Conservation (phyloP, 306 rosid genomes). For the Astragalus membranaceus region DNA sequence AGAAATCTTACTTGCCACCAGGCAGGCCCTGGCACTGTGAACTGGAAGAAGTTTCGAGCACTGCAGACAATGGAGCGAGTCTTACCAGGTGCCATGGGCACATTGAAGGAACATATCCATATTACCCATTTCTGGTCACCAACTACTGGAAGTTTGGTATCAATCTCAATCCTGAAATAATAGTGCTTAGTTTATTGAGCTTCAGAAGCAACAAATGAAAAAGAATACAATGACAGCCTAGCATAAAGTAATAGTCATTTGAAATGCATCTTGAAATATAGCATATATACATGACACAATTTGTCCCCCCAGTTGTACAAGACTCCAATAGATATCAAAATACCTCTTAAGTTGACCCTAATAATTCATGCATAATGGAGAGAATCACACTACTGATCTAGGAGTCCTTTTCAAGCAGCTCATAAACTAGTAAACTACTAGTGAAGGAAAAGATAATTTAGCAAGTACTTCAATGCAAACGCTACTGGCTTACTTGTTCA, state of each 20-base stretch:
- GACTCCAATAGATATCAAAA: neutral
- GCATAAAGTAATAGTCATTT: neutral
- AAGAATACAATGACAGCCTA: neutral
- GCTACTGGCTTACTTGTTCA: constrained; percentile 61
- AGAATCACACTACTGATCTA: too few relatives aligned
- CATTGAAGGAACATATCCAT: constrained; percentile 95
- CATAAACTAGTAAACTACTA: too few relatives aligned
- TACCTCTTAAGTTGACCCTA: constrained; percentile 5
- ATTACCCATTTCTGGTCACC: constrained; percentile 91
- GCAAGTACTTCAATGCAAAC: constrained; percentile 10
- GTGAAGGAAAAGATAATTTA: neutral
- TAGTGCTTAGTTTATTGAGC: neutral
- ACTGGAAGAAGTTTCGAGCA: constrained; percentile 91
- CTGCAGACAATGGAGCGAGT: constrained; percentile 97
- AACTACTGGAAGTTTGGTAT: constrained; percentile 69
- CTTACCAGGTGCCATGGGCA: constrained; percentile 95
- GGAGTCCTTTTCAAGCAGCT: too few relatives aligned
- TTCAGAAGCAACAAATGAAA: neutral
- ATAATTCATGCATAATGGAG: neutral
- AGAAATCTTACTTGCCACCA: constrained; percentile 89
- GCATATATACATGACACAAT: neutral
- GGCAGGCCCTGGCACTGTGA: constrained; percentile 82
- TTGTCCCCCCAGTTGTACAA: neutral
- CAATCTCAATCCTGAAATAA: constrained; percentile 67
- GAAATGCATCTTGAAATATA: constrained; percentile 5